A percentile compares a stretch with the other conserved stretches of the same genome.
Conservation (phyloP, 805 yeast genomes). For the Candida yuanshanica region DNA sequence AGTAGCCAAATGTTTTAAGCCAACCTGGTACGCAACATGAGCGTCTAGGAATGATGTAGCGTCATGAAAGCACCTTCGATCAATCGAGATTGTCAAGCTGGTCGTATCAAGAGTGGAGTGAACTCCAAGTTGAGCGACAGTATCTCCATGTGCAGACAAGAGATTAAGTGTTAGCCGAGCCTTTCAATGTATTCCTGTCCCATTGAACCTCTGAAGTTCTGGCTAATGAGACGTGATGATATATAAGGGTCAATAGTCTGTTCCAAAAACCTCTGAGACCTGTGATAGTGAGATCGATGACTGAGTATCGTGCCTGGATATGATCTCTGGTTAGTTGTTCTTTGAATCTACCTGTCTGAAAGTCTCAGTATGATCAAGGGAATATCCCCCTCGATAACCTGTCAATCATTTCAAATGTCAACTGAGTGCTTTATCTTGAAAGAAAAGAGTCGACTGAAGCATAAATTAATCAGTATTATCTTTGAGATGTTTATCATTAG, state of each 20-base stretch:
- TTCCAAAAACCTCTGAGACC: slow-evolving; percentile 10
- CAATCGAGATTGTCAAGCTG: slow-evolving; percentile 9
- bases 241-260: slow-evolving; percentile 4
- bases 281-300: slow-evolving; percentile 5
- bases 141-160: neutral
- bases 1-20: slow-evolving; percentile 11
- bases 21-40: neutral
- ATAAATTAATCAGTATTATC: no score
- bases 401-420: slow-evolving; percentile 3
- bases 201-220: slow-evolving; percentile 9
- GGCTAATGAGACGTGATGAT: slow-evolving; percentile 9
- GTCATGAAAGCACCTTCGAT: slow-evolving; percentile 13
- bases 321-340: slow-evolving; percentile 9
- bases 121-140: slow-evolving; percentile 4
- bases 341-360: neutral
- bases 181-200: neutral
- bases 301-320: slow-evolving; percentile 7
- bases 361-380: neutral
- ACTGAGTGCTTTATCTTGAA: neutral
- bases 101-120: neutral
- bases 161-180: neutral
- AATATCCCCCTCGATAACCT: slow-evolving; percentile 12
- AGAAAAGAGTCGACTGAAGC: neutral
- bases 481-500: no score
- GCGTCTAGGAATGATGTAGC: neutral